These are phyloP conservation scores for Corinectria fuckeliana DNA, from an alignment of 2,329 filamentous ascomycete species.

Conservation along the genomic window DNA sequence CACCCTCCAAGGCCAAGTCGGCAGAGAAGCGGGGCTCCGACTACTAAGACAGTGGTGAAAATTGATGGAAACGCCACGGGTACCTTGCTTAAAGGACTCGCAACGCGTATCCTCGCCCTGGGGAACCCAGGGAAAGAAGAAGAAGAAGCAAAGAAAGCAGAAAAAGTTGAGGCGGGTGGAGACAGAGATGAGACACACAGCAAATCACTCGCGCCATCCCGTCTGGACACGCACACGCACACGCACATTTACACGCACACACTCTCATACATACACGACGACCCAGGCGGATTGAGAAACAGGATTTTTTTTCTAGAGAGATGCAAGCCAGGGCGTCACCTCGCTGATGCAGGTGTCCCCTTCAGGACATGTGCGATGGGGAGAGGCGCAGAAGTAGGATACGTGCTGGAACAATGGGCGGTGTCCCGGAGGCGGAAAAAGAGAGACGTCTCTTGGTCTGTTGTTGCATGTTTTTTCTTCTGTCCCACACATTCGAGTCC, in stretches of 20 bases:
- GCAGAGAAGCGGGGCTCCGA: slow-evolving; percentile 41
- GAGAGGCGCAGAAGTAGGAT: background rate
- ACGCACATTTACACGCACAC: background rate
- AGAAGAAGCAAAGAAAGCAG: no score
- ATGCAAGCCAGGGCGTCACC: background rate
- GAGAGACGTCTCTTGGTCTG: background rate
- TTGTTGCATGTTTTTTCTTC: slow-evolving; percentile 1
- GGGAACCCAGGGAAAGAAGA: slow-evolving; percentile 6
- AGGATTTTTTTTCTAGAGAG: slow-evolving; percentile 1
- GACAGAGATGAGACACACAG: slow-evolving; percentile 33
- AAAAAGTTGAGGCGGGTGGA: slow-evolving; percentile 20
- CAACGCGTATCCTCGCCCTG: slow-evolving; percentile 15
- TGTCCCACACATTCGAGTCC: background rate
- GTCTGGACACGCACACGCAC: slow-evolving; percentile 18
- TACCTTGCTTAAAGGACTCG: slow-evolving; percentile 31
- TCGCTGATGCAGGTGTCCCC: background rate
- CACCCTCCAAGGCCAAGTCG: slow-evolving; percentile 47
- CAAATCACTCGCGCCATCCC: slow-evolving; percentile 18
- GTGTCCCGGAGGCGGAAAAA: background rate
- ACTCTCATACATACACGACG: slow-evolving; percentile 24
- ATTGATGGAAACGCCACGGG: slow-evolving; percentile 17
- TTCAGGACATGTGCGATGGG: slow-evolving; percentile 6
- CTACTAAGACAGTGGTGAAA: slow-evolving; percentile 34
- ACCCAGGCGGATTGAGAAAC: slow-evolving; percentile 13
- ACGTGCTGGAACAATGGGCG: background rate